A percentile compares a stretch with the other conserved stretches of the same genome.
These are phyloP conservation scores for Pythium rhizo-oryzae DNA, from an alignment of 352 stramenopile species.

Conservation along the genomic window DNA sequence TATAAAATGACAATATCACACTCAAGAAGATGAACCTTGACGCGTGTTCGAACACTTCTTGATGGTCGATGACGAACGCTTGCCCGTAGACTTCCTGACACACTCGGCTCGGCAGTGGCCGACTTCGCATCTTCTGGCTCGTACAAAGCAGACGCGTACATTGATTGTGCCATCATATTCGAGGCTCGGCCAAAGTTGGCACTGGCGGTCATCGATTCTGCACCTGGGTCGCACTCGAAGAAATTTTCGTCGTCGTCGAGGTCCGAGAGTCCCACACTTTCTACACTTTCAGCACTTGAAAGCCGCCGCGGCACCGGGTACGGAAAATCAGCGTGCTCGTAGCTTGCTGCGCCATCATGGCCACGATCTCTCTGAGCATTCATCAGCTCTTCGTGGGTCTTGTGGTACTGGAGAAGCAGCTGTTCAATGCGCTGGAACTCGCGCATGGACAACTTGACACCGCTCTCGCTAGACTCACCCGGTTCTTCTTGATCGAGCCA, in stretches of 20 bases:
- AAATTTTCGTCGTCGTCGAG: conserved; percentile 85
- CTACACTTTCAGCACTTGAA: conserved; percentile 76
- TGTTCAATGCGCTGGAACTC: conserved; percentile 89
- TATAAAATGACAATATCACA: conserved; percentile 79
- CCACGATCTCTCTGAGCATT: conserved; percentile 15
- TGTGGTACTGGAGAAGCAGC: conserved; percentile 76
- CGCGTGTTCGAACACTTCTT: conserved; percentile 51
- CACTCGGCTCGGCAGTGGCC: conserved; percentile 4
- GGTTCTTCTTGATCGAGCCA: conserved; percentile 65
- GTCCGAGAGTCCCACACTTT: conserved; percentile 82
- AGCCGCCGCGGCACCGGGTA: conserved; percentile 47
- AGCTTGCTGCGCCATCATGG: not conserved
- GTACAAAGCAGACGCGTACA: conserved; percentile 81
- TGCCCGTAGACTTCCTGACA: conserved; percentile 19
- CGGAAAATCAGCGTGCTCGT: conserved; percentile 30
- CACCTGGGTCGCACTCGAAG: conserved; percentile 80
- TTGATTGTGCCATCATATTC: conserved; percentile 73
- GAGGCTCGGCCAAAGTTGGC: conserved; percentile 34
- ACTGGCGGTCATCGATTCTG: conserved; percentile 43
- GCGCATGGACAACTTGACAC: conserved; percentile 67
- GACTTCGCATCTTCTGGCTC: conserved; percentile 41
- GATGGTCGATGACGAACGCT: conserved; percentile 33
- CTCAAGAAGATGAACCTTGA: conserved; percentile 83
- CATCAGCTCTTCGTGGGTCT: conserved; percentile 69
- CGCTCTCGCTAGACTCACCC: conserved; percentile 22